Conservation (phyloP, 306 rosid genomes). For the Cucurbita ficifolia region DNA sequence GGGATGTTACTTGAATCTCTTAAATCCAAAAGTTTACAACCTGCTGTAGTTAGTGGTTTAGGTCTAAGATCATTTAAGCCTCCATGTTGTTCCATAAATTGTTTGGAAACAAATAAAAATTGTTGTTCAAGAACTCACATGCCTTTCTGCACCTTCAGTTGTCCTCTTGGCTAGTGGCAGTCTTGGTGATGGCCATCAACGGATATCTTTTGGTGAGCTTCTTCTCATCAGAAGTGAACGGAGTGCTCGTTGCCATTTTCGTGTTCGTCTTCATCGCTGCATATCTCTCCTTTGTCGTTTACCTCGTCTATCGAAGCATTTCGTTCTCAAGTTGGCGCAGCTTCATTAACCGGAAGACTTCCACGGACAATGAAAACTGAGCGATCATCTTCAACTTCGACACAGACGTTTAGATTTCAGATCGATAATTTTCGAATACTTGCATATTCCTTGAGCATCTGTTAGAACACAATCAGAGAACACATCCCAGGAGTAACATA, state of each 20-base stretch:
- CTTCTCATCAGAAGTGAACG: constrained; percentile 60
- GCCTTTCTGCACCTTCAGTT: constrained; percentile 19
- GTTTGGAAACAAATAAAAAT: background rate
- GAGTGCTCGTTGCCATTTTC: constrained; percentile 19
- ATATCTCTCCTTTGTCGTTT: constrained; percentile 51
- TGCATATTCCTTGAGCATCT: background rate
- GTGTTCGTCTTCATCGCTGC: constrained; percentile 38
- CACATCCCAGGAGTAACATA: background rate
- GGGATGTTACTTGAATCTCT: no score
- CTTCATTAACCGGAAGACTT: constrained; percentile 22
- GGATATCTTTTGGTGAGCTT: constrained; percentile 78
- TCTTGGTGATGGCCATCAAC: constrained; percentile 72
- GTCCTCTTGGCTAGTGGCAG: constrained; percentile 83
- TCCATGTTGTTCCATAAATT: background rate
- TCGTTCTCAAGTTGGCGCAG: constrained; percentile 29
- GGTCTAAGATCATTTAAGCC: background rate
- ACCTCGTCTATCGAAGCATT: constrained; percentile 44
- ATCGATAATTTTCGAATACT: background rate
- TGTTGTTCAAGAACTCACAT: background rate
- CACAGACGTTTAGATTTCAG: background rate
- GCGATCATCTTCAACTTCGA: constrained; percentile 1
- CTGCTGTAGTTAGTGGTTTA: background rate
- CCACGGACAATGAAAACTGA: constrained; percentile 26
- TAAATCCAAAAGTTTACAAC: no score
- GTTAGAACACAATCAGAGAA: background rate